phyloP scores from a whole-genome alignment of 2,329 filamentous ascomycete genomes.

The Colletotrichum falcatum region DNA sequence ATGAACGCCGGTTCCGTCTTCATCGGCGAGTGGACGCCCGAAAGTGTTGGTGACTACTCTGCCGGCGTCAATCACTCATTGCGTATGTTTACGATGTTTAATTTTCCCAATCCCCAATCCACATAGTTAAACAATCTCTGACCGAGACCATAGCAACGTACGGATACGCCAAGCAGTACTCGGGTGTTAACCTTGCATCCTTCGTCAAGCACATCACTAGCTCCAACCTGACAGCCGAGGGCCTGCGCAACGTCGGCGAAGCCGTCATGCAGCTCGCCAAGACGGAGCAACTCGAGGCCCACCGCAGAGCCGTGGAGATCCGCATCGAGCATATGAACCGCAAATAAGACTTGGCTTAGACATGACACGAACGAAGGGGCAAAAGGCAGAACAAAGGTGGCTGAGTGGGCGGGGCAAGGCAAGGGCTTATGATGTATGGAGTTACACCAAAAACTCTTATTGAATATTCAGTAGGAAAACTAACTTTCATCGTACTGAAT shows the following conservation, averaged over 20 bases:
- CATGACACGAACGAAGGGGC: not conserved
- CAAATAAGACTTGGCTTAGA: slow-evolving; percentile 5
- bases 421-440: slow-evolving; percentile 27
- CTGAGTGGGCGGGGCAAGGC: not conserved
- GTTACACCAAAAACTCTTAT: slow-evolving; percentile 32
- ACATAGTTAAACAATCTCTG: slow-evolving; percentile 9
- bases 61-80: slow-evolving; percentile 97
- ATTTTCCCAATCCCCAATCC: not conserved
- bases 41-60: slow-evolving; percentile 97
- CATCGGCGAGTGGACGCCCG: slow-evolving; percentile 94
- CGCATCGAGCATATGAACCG: slow-evolving; percentile 68
- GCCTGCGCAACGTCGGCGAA: slow-evolving; percentile 84
- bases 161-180: slow-evolving; percentile 98
- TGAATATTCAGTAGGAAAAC: slow-evolving; percentile 12
- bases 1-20: slow-evolving; percentile 97
- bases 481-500: not conserved
- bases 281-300: slow-evolving; percentile 94
- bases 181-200: slow-evolving; percentile 93
- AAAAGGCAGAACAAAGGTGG: not conserved
- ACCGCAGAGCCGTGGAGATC: slow-evolving; percentile 90
- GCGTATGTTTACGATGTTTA: slow-evolving; percentile 73
- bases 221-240: slow-evolving; percentile 87
- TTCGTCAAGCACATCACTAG: slow-evolving; percentile 99
- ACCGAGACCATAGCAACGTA: slow-evolving; percentile 80
- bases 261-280: slow-evolving; percentile 96